A percentile compares a stretch with the other conserved stretches of the same genome.
Evolutionary conservation across 768 basidiomycete species (phyloP).

Genomic region (Lactarius indigo): DNA sequence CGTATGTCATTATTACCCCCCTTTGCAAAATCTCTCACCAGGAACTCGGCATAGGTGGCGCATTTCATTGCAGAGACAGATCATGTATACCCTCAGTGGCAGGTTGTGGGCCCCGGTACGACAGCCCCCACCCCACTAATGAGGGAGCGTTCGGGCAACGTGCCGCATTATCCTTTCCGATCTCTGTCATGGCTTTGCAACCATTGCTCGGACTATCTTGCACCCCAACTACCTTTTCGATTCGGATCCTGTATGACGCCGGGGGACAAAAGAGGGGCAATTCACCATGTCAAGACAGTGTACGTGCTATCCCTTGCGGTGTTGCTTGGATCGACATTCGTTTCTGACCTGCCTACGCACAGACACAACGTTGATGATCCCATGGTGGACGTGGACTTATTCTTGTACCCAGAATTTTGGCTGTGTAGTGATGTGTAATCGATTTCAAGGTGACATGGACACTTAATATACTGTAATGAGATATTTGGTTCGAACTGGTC

Average conservation of each 20-base stretch:
- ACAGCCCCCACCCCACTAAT: neutral
- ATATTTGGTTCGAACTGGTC: neutral
- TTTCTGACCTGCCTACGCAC: neutral
- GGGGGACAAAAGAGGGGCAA: neutral
- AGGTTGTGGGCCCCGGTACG: neutral
- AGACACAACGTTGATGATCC: constrained; percentile 15
- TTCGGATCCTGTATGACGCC: neutral
- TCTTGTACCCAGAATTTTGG: constrained; percentile 1
- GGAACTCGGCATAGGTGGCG: constrained; percentile 6
- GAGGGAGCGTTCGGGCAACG: neutral
- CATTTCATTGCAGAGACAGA: constrained; percentile 2
- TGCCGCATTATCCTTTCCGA: neutral
- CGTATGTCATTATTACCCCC: constrained; percentile 7
- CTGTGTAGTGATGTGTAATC: no score
- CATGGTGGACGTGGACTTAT: constrained; percentile 7
- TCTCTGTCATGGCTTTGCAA: constrained; percentile 18
- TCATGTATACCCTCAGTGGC: constrained; percentile 11
- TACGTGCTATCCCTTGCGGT: neutral
- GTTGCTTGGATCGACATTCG: neutral
- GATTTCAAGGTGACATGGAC: no score
- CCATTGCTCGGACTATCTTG: constrained; percentile 11
- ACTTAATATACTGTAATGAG: no score
- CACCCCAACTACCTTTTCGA: neutral
- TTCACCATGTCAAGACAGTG: constrained; percentile 4
- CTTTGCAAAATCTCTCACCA: neutral